A percentile compares a stretch with the other conserved stretches of the same genome.
These are phyloP conservation scores for Scutellaria barbata DNA, from an alignment of 257 asterid genomes.

Conservation along the genomic window DNA sequence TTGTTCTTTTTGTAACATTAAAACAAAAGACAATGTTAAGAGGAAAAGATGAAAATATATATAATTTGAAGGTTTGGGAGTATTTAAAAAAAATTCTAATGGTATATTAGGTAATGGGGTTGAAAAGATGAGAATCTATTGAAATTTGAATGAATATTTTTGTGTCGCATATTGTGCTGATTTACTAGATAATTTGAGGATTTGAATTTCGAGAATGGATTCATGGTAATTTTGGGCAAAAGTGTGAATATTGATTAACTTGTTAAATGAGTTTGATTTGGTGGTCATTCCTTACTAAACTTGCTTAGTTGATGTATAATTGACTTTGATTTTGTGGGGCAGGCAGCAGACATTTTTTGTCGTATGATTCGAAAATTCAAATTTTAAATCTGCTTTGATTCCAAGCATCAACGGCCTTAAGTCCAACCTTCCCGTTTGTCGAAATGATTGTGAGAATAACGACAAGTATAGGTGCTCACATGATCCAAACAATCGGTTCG, in stretches of 20 bases:
- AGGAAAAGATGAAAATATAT: background rate
- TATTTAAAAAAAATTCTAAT: background rate
- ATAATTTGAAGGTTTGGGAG: background rate
- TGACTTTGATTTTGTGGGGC: background rate
- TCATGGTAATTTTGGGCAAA: background rate
- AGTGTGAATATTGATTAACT: too few species aligned
- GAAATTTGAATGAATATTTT: constrained; percentile 6
- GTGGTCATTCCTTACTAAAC: background rate
- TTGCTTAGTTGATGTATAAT: background rate
- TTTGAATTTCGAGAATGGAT: background rate
- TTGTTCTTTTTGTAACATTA: background rate
- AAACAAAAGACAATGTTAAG: background rate
- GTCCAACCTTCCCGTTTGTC: too few species aligned
- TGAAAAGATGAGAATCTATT: constrained; percentile 22
- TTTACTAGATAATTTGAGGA: constrained; percentile 19
- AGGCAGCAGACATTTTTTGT: too few species aligned
- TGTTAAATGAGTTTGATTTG: background rate
- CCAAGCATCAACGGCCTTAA: too few species aligned
- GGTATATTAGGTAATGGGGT: background rate
- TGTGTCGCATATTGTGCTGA: constrained; percentile 10
- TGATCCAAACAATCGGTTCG: too few species aligned
- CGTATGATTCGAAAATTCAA: too few species aligned
- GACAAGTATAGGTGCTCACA: too few species aligned
- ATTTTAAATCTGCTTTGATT: too few species aligned
- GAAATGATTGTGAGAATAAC: too few species aligned